Conservation (phyloP, 192 early-diverging fungal species). For the Helicostylum pulchrum region DNA sequence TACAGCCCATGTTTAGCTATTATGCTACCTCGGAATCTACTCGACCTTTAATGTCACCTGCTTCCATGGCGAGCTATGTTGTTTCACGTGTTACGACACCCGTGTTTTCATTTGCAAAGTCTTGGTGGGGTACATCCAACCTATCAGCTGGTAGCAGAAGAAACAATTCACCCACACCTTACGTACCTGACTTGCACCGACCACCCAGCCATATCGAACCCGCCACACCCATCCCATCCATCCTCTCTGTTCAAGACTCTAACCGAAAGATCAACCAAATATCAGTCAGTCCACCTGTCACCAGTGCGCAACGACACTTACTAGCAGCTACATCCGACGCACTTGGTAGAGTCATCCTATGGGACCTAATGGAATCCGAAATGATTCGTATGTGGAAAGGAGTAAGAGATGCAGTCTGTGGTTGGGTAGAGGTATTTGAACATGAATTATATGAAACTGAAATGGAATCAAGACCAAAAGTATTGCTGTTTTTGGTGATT, state of each 20-base stretch:
- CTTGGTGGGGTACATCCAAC: constrained; percentile 52
- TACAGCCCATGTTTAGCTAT: constrained; percentile 54
- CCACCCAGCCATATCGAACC: constrained; percentile 51
- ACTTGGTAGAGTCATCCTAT: constrained; percentile 64
- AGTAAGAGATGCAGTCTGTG: constrained; percentile 63
- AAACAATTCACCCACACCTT: constrained; percentile 20
- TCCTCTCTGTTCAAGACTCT: constrained; percentile 50
- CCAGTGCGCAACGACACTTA: constrained; percentile 36
- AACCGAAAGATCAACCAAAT: constrained; percentile 53
- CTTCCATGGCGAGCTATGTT: constrained; percentile 47
- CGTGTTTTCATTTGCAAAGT: constrained; percentile 68
- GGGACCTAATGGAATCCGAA: constrained; percentile 61
- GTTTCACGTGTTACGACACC: constrained; percentile 51
- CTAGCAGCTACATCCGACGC: constrained; percentile 63
- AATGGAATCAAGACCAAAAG: constrained; percentile 4
- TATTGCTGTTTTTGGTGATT: constrained; percentile 58
- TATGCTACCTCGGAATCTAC: constrained; percentile 49
- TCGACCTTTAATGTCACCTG: constrained; percentile 48
- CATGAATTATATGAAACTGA: constrained; percentile 8
- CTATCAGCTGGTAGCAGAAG: not conserved
- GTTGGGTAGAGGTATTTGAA: constrained; percentile 59
- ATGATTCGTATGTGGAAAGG: constrained; percentile 75
- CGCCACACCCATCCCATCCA: constrained; percentile 48
- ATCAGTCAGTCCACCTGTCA: constrained; percentile 43
- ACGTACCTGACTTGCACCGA: constrained; percentile 30